Evolutionary conservation across 768 basidiomycete species (phyloP).

Genomic region (Termitomyces titanicus): DNA sequence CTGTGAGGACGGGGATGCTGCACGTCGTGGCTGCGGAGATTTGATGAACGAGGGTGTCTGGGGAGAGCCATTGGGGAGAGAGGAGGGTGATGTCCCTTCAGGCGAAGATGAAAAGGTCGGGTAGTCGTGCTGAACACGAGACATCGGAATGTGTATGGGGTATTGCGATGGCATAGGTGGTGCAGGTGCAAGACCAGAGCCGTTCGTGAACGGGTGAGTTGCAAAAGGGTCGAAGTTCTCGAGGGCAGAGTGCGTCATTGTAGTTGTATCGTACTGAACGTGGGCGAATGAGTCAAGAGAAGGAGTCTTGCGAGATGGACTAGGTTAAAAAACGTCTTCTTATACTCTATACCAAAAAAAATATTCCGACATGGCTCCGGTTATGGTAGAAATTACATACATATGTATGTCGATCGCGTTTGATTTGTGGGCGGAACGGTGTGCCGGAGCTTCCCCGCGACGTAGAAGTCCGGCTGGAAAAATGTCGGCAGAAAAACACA

Average conservation of each 20-base stretch:
- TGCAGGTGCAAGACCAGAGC: constrained; percentile 33
- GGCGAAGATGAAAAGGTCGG: constrained; percentile 13
- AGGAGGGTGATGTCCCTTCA: constrained; percentile 16
- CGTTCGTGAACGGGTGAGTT: constrained; percentile 56
- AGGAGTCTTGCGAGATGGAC: neutral
- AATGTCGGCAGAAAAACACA: constrained; percentile 14
- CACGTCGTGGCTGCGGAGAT: constrained; percentile 25
- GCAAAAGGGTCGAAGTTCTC: constrained; percentile 56
- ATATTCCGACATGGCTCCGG: constrained; percentile 14
- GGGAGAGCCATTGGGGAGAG: constrained; percentile 11
- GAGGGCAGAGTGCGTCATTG: constrained; percentile 32
- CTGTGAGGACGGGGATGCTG: constrained; percentile 12
- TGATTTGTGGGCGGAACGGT: neutral
- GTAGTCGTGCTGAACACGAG: constrained; percentile 17
- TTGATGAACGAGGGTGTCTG: constrained; percentile 15
- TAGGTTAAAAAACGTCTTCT: neutral
- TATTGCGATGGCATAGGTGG: constrained; percentile 48
- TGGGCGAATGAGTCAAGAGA: constrained; percentile 2
- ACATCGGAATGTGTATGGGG: constrained; percentile 36
- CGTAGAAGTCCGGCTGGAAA: constrained; percentile 3
- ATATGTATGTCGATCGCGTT: constrained; percentile 4
- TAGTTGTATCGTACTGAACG: neutral
- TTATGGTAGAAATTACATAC: constrained; percentile 1
- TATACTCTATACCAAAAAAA: constrained; percentile 6
- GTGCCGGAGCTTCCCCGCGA: constrained; percentile 13